Evolutionary conservation across 2,329 filamentous ascomycete genomes (phyloP).

Genomic region (Cadophora gregata): DNA sequence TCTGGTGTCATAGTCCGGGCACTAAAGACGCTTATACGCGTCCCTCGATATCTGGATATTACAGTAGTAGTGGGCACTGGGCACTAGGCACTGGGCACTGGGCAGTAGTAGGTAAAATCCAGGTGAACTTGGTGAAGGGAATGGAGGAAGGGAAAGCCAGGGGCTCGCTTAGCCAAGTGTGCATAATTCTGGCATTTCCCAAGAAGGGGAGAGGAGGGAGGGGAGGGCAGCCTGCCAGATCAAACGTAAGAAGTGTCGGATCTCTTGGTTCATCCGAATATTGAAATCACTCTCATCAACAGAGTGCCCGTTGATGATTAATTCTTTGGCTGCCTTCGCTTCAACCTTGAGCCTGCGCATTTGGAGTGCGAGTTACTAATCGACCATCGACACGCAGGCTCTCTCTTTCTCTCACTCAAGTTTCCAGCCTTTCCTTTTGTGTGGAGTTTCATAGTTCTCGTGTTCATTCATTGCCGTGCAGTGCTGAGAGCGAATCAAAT

Average conservation of each 20-base stretch:
- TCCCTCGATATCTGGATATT: background rate
- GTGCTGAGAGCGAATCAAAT: constrained; percentile 15
- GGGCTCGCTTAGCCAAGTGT: constrained; percentile 7
- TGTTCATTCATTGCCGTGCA: constrained; percentile 14
- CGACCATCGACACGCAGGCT: constrained; percentile 1
- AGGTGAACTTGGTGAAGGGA: background rate
- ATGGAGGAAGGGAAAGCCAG: constrained; percentile 10
- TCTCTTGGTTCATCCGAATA: constrained; percentile 10
- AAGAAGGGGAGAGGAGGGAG: background rate
- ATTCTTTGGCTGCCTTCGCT: background rate
- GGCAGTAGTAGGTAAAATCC: background rate
- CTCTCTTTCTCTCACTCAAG: background rate
- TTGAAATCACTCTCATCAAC: background rate
- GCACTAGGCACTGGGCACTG: no score
- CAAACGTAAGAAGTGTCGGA: constrained; percentile 8
- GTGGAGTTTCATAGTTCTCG: constrained; percentile 21
- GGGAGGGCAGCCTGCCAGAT: background rate
- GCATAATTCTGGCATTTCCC: constrained; percentile 8
- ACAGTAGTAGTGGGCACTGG: no score
- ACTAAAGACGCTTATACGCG: constrained; percentile 3
- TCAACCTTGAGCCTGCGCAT: background rate
- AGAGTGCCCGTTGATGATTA: background rate
- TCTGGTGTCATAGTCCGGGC: constrained; percentile 13
- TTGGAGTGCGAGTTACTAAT: background rate
- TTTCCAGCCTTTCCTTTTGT: background rate